A percentile compares a stretch with the other conserved stretches of the same genome.
Evolutionary conservation across 176 grass and related monocot species (phyloP).

Genomic region (Aegilops bicornis): DNA sequence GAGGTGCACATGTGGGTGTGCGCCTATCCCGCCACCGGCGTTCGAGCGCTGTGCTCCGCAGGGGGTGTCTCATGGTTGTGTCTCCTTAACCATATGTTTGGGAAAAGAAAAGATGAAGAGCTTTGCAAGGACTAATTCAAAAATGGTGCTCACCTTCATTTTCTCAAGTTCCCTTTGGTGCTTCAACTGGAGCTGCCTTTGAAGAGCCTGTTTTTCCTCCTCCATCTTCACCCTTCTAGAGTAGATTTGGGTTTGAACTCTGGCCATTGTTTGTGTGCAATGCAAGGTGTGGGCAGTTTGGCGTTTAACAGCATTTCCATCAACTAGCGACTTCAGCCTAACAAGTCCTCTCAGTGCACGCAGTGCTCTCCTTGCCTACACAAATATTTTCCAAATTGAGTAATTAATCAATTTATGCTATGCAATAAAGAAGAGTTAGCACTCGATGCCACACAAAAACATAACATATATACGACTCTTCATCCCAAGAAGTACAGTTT

Average conservation of each 20-base stretch:
- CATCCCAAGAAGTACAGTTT: neutral
- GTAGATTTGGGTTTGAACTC: conserved; percentile 78
- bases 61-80: neutral
- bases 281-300: conserved; percentile 74
- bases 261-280: conserved; percentile 67
- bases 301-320: conserved; percentile 74
- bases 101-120: neutral
- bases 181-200: conserved; percentile 81
- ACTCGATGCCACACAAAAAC: neutral
- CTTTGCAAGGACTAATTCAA: neutral
- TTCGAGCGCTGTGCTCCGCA: neutral
- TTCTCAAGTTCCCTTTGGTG: conserved; percentile 72
- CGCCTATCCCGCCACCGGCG: neutral
- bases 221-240: conserved; percentile 76
- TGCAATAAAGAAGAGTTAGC: neutral
- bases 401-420: neutral
- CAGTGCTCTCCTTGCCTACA: conserved; percentile 81
- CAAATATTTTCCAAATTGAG: conserved; percentile 14
- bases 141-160: conserved; percentile 57
- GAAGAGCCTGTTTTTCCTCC: conserved; percentile 84
- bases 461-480: neutral
- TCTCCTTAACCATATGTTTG: neutral
- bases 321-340: conserved; percentile 73
- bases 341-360: conserved; percentile 76
- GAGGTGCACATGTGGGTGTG: neutral